These are phyloP conservation scores for Suzukiozyma palmioleophila DNA, from an alignment of 1,139 yeast species.

Conservation along the genomic window DNA sequence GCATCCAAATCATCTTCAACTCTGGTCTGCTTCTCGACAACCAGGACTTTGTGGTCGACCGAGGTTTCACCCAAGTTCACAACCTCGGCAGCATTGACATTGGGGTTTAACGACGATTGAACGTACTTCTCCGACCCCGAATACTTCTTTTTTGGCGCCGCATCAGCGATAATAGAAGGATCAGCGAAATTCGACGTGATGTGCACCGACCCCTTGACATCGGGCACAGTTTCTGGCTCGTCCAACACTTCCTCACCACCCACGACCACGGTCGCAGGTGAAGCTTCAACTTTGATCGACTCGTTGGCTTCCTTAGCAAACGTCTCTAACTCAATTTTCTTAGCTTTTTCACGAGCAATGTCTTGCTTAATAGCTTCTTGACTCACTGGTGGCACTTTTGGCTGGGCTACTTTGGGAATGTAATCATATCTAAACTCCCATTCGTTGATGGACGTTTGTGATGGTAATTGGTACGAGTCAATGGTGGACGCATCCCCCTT, in stretches of 20 bases:
- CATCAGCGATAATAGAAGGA: slow-evolving; percentile 10
- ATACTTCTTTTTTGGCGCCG: slow-evolving; percentile 22
- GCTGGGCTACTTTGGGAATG: slow-evolving; percentile 39
- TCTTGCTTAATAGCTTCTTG: slow-evolving; percentile 49
- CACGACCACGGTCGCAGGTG: slow-evolving; percentile 37
- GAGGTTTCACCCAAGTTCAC: slow-evolving; percentile 34
- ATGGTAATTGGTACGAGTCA: slow-evolving; percentile 42
- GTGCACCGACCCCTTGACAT: slow-evolving; percentile 20
- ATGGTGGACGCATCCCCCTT: slow-evolving; percentile 45
- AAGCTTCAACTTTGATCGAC: slow-evolving; percentile 45
- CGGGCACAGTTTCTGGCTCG: slow-evolving; percentile 40
- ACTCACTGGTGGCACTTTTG: slow-evolving; percentile 51
- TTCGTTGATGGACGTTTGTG: slow-evolving; percentile 46
- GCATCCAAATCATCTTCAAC: slow-evolving; percentile 42
- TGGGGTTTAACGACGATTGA: slow-evolving; percentile 41
- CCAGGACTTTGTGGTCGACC: slow-evolving; percentile 35
- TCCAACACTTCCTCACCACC: slow-evolving; percentile 40
- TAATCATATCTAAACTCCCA: slow-evolving; percentile 52
- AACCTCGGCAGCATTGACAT: slow-evolving; percentile 35
- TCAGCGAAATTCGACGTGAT: slow-evolving; percentile 11
- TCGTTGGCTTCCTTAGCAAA: slow-evolving; percentile 31
- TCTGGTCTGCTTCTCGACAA: slow-evolving; percentile 21
- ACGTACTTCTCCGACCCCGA: slow-evolving; percentile 41
- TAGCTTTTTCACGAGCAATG: slow-evolving; percentile 39
- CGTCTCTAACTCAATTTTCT: slow-evolving; percentile 40